Evolutionary conservation across 2,329 filamentous ascomycete genomes (phyloP).

Genomic region (Didymella sp.): DNA sequence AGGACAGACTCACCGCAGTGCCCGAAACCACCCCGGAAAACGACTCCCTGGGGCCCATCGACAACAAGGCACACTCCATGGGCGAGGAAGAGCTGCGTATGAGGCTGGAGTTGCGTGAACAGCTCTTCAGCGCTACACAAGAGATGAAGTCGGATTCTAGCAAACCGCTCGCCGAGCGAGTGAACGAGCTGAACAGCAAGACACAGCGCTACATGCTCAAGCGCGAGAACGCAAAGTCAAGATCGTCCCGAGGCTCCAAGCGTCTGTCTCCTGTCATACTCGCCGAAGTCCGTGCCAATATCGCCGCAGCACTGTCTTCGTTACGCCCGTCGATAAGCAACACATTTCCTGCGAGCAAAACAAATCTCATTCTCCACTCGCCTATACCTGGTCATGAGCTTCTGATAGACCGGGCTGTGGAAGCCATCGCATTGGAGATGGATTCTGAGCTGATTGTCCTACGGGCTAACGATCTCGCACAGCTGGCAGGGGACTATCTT

Average conservation of each 20-base stretch:
- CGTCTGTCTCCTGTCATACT: slow-evolving; percentile 38
- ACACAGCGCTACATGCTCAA: slow-evolving; percentile 25
- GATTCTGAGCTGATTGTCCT: slow-evolving; percentile 72
- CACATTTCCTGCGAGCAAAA: slow-evolving; percentile 58
- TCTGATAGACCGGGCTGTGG: slow-evolving; percentile 67
- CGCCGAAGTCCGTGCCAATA: slow-evolving; percentile 58
- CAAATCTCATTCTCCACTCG: slow-evolving; percentile 66
- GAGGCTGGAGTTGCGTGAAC: slow-evolving; percentile 14
- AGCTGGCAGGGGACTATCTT: slow-evolving; percentile 72
- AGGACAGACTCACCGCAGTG: slow-evolving; percentile 20
- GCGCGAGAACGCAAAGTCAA: slow-evolving; percentile 24
- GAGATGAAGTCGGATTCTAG: slow-evolving; percentile 22
- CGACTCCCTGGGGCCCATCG: slow-evolving; percentile 10
- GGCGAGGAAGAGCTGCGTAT: slow-evolving; percentile 14
- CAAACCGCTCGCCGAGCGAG: slow-evolving; percentile 22
- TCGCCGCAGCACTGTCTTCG: slow-evolving; percentile 57
- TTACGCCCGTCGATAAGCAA: slow-evolving; percentile 48
- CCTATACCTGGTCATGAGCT: slow-evolving; percentile 62
- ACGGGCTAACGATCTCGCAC: slow-evolving; percentile 72
- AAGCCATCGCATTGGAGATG: slow-evolving; percentile 66
- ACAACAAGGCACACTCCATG: slow-evolving; percentile 16
- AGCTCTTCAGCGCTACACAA: slow-evolving; percentile 15
- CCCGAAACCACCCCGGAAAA: not conserved
- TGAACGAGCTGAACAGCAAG: slow-evolving; percentile 24
- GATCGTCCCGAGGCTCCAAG: slow-evolving; percentile 19